These are phyloP conservation scores for Teratosphaeria gauchensis DNA, from an alignment of 2,329 filamentous ascomycete species.

Conservation along the genomic window DNA sequence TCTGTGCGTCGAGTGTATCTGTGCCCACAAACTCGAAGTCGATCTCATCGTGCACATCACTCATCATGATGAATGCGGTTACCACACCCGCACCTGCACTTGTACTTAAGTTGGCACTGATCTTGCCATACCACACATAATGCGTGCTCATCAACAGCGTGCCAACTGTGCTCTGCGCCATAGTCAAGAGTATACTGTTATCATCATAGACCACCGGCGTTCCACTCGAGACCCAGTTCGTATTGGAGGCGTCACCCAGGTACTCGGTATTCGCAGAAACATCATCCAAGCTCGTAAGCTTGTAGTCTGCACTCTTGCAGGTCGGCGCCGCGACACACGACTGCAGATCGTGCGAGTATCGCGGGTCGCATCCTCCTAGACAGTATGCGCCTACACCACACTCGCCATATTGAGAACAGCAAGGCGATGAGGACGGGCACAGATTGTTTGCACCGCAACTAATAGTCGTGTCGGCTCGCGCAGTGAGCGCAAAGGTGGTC, in stretches of 20 bases:
- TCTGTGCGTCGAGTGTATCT: constrained; percentile 69
- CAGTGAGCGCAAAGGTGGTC: constrained; percentile 21
- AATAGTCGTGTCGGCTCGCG: constrained; percentile 13
- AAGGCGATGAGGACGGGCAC: constrained; percentile 25
- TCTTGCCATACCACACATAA: constrained; percentile 96
- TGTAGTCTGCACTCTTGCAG: constrained; percentile 66
- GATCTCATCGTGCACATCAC: constrained; percentile 95
- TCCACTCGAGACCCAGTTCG: constrained; percentile 86
- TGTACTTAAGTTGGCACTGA: constrained; percentile 76
- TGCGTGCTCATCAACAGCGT: constrained; percentile 75
- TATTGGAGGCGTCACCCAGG: constrained; percentile 67
- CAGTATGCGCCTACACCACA: constrained; percentile 94
- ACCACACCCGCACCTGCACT: constrained; percentile 80
- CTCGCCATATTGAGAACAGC: constrained; percentile 61
- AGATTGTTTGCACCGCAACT: constrained; percentile 22
- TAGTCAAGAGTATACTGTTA: constrained; percentile 67
- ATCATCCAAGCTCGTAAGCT: constrained; percentile 61
- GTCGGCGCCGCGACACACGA: constrained; percentile 77
- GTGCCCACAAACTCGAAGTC: constrained; percentile 91
- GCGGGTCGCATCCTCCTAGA: constrained; percentile 86
- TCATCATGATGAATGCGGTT: constrained; percentile 93
- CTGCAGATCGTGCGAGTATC: constrained; percentile 70
- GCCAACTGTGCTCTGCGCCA: constrained; percentile 75
- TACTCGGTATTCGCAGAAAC: constrained; percentile 69
- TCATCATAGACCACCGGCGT: constrained; percentile 58